Conservation (phyloP, 23 red algal species). For the Gracilaria domingensis region DNA sequence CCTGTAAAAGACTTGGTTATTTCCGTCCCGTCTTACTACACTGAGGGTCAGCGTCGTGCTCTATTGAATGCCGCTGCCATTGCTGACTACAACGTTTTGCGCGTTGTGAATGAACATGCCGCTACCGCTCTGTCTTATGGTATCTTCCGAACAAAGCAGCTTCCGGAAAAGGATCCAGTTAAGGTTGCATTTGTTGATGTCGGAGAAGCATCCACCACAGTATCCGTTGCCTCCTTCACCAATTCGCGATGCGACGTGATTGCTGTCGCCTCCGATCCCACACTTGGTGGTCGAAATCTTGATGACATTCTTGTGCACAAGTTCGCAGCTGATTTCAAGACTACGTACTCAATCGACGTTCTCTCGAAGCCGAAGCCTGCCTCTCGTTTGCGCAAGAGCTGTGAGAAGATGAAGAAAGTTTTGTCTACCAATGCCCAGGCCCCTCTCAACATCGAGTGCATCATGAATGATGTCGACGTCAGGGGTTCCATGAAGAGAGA, state of each 20-base stretch:
- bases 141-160: slow-evolving; percentile 89
- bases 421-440: slow-evolving; percentile 86
- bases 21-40: slow-evolving; percentile 93
- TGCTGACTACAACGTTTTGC: slow-evolving; percentile 78
- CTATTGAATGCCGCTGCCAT: slow-evolving; percentile 90
- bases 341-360: slow-evolving; percentile 80
- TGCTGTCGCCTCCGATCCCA: slow-evolving; percentile 82
- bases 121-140: slow-evolving; percentile 95
- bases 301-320: slow-evolving; percentile 88
- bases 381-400: slow-evolving; percentile 78
- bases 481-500: slow-evolving; percentile 63
- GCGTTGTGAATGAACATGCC: slow-evolving; percentile 94
- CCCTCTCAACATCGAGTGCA: slow-evolving; percentile 92
- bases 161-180: slow-evolving; percentile 89
- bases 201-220: slow-evolving; percentile 87
- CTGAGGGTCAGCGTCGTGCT: slow-evolving; percentile 87
- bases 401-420: slow-evolving; percentile 94
- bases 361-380: slow-evolving; percentile 72
- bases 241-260: slow-evolving; percentile 79
- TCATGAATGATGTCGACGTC: slow-evolving; percentile 99
- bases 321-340: slow-evolving; percentile 86
- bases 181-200: slow-evolving; percentile 97
- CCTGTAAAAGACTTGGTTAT: slow-evolving; percentile 85
- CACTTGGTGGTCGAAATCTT: slow-evolving; percentile 87
- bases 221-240: slow-evolving; percentile 80